Base-by-base conservation (phyloP, 1,284 basidiomycete genomes). In the Xanthoconium separans region DNA sequence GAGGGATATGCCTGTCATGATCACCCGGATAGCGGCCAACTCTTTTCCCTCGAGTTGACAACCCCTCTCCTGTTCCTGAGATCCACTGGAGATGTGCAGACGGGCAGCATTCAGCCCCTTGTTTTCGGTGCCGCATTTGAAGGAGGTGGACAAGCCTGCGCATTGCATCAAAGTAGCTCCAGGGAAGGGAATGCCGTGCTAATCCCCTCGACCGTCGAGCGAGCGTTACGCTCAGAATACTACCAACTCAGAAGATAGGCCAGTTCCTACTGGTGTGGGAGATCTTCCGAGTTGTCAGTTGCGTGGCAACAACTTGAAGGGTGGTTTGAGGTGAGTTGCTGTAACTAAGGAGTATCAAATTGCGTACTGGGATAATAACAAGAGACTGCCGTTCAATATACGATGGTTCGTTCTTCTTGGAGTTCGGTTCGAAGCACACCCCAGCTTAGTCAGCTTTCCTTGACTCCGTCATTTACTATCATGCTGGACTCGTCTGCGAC, bases 1-100 rank as follows among this genome's bases (percentile, higher is more conserved):
- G 18, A 89, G 68, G 2, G 59, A 64, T 1, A 86, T 73, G 57
- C 83, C 79, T 0, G 87, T 89, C 1, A 84, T 85, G 76, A 87
- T 75, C 39, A 87, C 58, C 51, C 73, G 74, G 24, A 84, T 61
- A 10, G n/a, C 10, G 1, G 44, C 29, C 31, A 15, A 24, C 8
- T 47, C 61, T 34, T 62, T 64, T 12, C 30, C 46, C 7, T 22
- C n/a, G n/a, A n/a, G 40, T 6, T 22, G 48, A 13, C 54, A 46
- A 39, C 11, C 31, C 0, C 42, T 41, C 29, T 61, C 64, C 45
- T 51, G 58, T 39, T 59, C 56, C n/a, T 40, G 49, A 16, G 40
- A 1, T n/a, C 37, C 47, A 10, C 18, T 43, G n/a, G n/a, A n/a
- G n/a, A n/a, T n/a, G n/a, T n/a, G n/a, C n/a, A n/a, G n/a, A 2